A percentile compares a stretch with the other conserved stretches of the same genome.
These are phyloP conservation scores for Halophytophthora batemanensis DNA, from an alignment of 352 stramenopile genomes.

Conservation along the genomic window DNA sequence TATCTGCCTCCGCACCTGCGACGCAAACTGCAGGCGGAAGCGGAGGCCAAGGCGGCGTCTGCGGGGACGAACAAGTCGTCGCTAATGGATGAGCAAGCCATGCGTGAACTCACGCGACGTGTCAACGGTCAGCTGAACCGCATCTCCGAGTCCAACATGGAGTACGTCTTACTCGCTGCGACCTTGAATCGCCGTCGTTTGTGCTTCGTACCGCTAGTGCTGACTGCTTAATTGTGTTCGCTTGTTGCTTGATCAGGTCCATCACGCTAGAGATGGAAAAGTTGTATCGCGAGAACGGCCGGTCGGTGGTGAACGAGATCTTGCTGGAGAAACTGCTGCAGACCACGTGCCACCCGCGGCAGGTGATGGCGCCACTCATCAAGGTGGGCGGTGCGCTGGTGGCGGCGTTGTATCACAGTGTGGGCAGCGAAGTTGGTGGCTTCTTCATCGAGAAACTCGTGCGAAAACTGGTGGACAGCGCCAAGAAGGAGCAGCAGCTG, in stretches of 20 bases:
- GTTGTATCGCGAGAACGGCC: conserved; percentile 67
- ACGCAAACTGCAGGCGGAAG: conserved; percentile 50
- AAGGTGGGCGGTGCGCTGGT: conserved; percentile 68
- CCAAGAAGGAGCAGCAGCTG: conserved; percentile 33
- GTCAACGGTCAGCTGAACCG: conserved; percentile 91
- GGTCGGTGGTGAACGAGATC: conserved; percentile 72
- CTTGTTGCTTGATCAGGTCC: conserved; percentile 30
- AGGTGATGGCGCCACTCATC: conserved; percentile 79
- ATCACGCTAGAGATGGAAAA: conserved; percentile 78
- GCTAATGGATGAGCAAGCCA: conserved; percentile 68
- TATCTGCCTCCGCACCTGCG: conserved; percentile 89
- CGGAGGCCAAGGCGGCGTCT: conserved; percentile 26
- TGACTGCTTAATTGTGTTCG: conserved; percentile 7
- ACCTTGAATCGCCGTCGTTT: no score
- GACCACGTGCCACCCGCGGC: conserved; percentile 55
- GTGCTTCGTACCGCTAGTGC: background rate
- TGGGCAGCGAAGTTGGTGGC: conserved; percentile 73
- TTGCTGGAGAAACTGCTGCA: conserved; percentile 70
- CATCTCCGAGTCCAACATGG: conserved; percentile 90
- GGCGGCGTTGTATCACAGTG: conserved; percentile 70
- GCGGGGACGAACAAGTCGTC: conserved; percentile 30
- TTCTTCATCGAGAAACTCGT: conserved; percentile 83
- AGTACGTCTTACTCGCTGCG: conserved; percentile 33
- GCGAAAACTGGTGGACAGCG: conserved; percentile 46
- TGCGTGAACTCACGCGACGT: conserved; percentile 65